phyloP scores from a whole-genome alignment of 2,329 filamentous ascomycete species.

The Colletotrichum agaves region DNA sequence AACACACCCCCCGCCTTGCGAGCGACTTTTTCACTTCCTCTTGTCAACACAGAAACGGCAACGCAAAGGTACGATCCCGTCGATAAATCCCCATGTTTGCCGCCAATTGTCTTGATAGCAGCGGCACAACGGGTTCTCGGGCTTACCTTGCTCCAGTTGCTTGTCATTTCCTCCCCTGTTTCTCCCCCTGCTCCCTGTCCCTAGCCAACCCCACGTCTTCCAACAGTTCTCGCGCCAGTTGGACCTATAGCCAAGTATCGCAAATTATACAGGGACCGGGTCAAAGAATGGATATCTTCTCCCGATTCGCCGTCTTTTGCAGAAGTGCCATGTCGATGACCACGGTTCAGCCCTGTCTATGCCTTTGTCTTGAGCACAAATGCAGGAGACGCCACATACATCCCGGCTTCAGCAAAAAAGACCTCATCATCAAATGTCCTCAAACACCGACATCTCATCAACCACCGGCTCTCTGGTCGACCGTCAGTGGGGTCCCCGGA shows the following conservation, averaged over 20 bases:
- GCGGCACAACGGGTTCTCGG: not conserved
- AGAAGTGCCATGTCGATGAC: constrained; percentile 4
- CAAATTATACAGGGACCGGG: not conserved
- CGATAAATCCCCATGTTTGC: not conserved
- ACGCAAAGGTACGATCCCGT: constrained; percentile 1
- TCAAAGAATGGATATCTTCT: not conserved
- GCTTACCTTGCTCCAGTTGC: not conserved
- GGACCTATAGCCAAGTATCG: not conserved
- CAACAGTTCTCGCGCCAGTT: not conserved
- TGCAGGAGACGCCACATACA: constrained; percentile 5
- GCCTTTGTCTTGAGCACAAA: not conserved
- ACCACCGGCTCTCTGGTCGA: constrained; percentile 1
- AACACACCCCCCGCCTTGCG: not conserved
- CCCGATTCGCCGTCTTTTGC: not conserved
- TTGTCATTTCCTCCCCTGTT: not conserved
- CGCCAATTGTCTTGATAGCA: not conserved
- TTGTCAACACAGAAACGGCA: not conserved
- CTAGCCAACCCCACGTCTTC: not conserved
- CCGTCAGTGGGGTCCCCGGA: not conserved
- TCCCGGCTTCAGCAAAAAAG: not conserved
- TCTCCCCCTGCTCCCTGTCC: not conserved
- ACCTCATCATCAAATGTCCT: not conserved
- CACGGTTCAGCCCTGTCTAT: not conserved
- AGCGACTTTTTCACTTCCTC: not conserved
- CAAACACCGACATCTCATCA: not conserved